Base-by-base conservation (phyloP, 768 basidiomycete species). In the Clavulina sp. region DNA sequence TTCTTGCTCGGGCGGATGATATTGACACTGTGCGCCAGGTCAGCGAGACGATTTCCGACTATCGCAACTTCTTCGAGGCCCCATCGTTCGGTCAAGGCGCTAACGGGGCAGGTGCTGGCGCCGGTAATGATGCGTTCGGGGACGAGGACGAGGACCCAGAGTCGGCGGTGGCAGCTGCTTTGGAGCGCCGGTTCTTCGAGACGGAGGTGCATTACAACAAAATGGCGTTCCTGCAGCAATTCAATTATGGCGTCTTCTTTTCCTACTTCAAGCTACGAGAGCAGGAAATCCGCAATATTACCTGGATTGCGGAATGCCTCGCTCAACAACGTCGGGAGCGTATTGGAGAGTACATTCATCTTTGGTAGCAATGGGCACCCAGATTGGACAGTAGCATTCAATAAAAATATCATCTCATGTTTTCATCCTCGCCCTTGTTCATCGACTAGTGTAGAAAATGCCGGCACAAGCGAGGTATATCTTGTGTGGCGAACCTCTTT, bases 301-400 rank as follows among this genome's bases (percentile, higher is more conserved):
- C 83, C 28, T 89, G 86, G 87, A 91, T 95, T 66, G 88, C 89
- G 51, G 93, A 97, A 69, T 96, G 93, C 66, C 95, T 97, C 59
- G 91, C 91, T 5, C 93, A 96, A 70, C 82, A 93, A 68, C 89
- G 91, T 41, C 80, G 81, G 66, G 87, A 95, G 61, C 78, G 93
- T 69, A 89, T 97, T 69, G 80, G 88, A 62, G 88, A 93, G 67
- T 91, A 81, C 68, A 89, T 92, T 72, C 81, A 85, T 59, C 82
- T 88, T 56, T 88, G 88, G 64, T 91, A 69, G 77, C 30, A 30
- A 43, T 19, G 33, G 29, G 4, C 16, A 13, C 43, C 43, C 43
- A 9, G 26, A 46, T 16, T 26, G 43, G 26, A 46, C 24, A 13
- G 13, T 46, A 38, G 9, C 34, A 38, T 38, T 38, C 34, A 38